Evolutionary conservation across 306 rosid species (phyloP), one percentile per base, ranked within the genome.

Genomic region (Astragalus glycyphyllos): DNA sequence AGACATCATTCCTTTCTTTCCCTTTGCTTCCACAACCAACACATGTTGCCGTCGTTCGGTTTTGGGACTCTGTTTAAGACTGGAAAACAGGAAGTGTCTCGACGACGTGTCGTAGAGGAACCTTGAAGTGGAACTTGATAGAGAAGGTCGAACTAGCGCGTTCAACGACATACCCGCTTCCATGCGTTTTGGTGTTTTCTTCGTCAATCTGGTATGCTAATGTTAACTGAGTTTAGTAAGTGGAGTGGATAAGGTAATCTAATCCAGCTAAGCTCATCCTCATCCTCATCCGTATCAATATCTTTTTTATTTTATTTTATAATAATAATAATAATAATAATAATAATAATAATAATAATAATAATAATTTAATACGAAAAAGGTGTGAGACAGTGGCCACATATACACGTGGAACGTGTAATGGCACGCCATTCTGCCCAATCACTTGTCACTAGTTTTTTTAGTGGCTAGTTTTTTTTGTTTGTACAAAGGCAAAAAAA

Each of bases 151-250:
- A 82, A 87, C 80, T 2, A 83, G 72, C 3, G 95, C 86, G 71
- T 89, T 87, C 69, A 94, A 83, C 44, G 95, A 87, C 99, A 94
- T 86, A 4, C 76, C 84, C 8, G 75, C 89, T 72, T 90, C 96
- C 92, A 87, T 84, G 57, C 1, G 53, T 5, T 61, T 60, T 6
- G 65, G 14, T 15, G 23, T 20, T 20, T 20, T 2, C n/a, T n/a
- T n/a, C 3, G 32, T 35, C 11, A 8, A 6, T 34, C 35, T 58
- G 65, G 5, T 26, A 58, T 58, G 65, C 16, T 58, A 34, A 34
- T 20, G 1, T 5, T 58, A 34, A 58, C n/a, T 58, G 8, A 4
- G 31, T 10, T 4, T 2, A 4, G 47, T 13, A 9, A 60, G 6
- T 35, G 15, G 23, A 16, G 38, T 37, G 14, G 46, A 5, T 40